phyloP scores from a whole-genome alignment of 225 moss, liverwort and hornwort species.

The Polytrichum formosum region DNA sequence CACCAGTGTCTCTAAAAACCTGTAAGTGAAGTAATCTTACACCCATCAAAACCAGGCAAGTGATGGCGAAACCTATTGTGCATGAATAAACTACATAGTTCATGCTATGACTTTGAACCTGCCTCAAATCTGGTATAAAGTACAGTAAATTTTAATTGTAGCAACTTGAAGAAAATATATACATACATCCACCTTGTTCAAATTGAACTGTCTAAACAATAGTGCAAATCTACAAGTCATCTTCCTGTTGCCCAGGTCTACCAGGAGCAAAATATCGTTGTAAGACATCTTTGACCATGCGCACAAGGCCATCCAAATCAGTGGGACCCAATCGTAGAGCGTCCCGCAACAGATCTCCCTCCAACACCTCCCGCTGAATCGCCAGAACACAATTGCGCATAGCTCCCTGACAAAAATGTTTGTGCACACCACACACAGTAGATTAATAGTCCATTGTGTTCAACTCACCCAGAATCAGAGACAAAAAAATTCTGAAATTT shows the following conservation, averaged over 20 bases:
- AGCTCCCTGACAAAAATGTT: constrained; percentile 33
- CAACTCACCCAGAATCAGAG: background rate
- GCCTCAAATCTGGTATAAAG: too few relatives aligned
- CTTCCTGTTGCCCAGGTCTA: constrained; percentile 21
- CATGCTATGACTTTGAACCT: too few relatives aligned
- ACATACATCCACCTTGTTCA: too few relatives aligned
- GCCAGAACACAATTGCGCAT: constrained; percentile 48
- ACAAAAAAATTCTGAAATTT: background rate
- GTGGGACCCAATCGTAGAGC: constrained; percentile 40
- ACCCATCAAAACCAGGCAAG: too few relatives aligned
- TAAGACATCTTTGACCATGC: constrained; percentile 37
- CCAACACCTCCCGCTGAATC: constrained; percentile 49
- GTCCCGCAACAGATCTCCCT: constrained; percentile 52
- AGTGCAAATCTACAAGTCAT: constrained; percentile 19
- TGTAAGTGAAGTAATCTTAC: too few relatives aligned
- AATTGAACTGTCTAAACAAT: background rate
- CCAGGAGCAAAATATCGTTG: constrained; percentile 36
- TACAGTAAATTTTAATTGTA: too few relatives aligned
- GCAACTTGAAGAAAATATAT: too few relatives aligned
- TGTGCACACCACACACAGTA: background rate
- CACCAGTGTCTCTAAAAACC: too few relatives aligned
- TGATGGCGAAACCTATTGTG: too few relatives aligned
- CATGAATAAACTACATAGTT: too few relatives aligned
- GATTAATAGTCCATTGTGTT: too few relatives aligned
- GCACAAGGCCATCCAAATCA: constrained; percentile 39